Conservation (phyloP, 2,329 filamentous ascomycete species). For the Venturia pyrina region DNA sequence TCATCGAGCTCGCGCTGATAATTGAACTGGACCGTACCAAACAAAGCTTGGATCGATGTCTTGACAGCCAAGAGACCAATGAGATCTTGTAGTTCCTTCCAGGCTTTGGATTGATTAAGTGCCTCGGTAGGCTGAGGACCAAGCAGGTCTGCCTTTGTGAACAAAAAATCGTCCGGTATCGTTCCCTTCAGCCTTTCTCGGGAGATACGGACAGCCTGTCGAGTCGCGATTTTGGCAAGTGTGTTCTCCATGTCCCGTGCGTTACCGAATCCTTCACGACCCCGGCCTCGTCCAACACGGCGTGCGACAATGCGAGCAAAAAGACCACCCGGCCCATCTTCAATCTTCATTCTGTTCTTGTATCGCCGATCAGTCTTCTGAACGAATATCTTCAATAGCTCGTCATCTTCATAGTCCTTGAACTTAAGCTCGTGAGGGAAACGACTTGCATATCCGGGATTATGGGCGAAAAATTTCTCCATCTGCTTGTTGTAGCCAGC, state of each 20-base stretch:
- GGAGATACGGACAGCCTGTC: constrained; percentile 49
- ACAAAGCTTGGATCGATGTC: constrained; percentile 43
- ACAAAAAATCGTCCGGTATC: constrained; percentile 44
- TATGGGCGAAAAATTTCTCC: constrained; percentile 67
- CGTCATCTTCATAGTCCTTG: constrained; percentile 55
- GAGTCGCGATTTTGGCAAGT: constrained; percentile 42
- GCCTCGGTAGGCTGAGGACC: constrained; percentile 54
- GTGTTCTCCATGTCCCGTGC: constrained; percentile 58
- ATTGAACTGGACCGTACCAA: constrained; percentile 54
- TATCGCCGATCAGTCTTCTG: constrained; percentile 47
- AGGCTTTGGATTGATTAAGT: constrained; percentile 44
- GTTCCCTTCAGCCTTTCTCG: constrained; percentile 32
- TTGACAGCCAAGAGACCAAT: constrained; percentile 56
- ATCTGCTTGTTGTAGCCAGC: constrained; percentile 67
- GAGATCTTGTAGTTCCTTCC: constrained; percentile 46
- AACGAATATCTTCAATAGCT: constrained; percentile 53
- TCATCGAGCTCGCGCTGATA: constrained; percentile 57
- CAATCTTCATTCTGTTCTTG: constrained; percentile 44
- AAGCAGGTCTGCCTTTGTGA: constrained; percentile 60
- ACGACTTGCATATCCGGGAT: constrained; percentile 59
- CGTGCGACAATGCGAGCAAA: constrained; percentile 54
- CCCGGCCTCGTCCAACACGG: constrained; percentile 52
- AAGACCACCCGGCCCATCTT: constrained; percentile 48
- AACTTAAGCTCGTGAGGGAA: constrained; percentile 59
- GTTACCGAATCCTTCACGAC: constrained; percentile 61